A percentile compares a stretch with the other conserved stretches of the same genome.
Conservation (phyloP, 352 stramenopile species). For the Phytophthora citricola region DNA sequence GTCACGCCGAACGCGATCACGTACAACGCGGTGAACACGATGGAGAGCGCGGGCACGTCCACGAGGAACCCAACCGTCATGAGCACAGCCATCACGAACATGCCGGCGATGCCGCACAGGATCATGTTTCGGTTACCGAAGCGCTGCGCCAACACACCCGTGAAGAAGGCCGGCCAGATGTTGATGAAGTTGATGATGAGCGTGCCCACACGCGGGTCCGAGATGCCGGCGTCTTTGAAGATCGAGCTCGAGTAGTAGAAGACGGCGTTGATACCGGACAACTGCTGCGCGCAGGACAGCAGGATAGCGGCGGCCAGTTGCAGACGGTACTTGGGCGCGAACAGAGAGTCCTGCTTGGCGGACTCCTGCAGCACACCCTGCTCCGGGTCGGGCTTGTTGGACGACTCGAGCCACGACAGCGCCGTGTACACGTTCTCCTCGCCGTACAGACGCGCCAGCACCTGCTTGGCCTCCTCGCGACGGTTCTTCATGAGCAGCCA, state of each 20-base stretch:
- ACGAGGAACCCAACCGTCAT: conserved; percentile 37
- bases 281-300: conserved; percentile 48
- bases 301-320: conserved; percentile 48
- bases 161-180: too few relatives aligned
- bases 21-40: conserved; percentile 33
- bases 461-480: too few relatives aligned
- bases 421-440: conserved; percentile 32
- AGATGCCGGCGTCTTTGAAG: too few relatives aligned
- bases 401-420: conserved; percentile 5
- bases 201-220: too few relatives aligned
- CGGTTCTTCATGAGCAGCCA: conserved; percentile 20
- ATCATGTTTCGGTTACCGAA: conserved; percentile 58
- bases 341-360: background rate
- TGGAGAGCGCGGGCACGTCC: conserved; percentile 27
- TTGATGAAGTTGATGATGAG: too few relatives aligned
- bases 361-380: too few relatives aligned
- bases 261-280: conserved; percentile 54
- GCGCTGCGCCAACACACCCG: conserved; percentile 38
- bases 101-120: conserved; percentile 39
- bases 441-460: too few relatives aligned
- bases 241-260: too few relatives aligned
- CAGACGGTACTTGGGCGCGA: conserved; percentile 29
- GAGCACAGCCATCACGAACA: conserved; percentile 30
- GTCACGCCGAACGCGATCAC: conserved; percentile 23
- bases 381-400: too few relatives aligned